Percentiles rank a stretch among this genome's conserved stretches.
Conservation (phyloP, 176 grass and related monocot genomes). For the Aegilops umbellulata region DNA sequence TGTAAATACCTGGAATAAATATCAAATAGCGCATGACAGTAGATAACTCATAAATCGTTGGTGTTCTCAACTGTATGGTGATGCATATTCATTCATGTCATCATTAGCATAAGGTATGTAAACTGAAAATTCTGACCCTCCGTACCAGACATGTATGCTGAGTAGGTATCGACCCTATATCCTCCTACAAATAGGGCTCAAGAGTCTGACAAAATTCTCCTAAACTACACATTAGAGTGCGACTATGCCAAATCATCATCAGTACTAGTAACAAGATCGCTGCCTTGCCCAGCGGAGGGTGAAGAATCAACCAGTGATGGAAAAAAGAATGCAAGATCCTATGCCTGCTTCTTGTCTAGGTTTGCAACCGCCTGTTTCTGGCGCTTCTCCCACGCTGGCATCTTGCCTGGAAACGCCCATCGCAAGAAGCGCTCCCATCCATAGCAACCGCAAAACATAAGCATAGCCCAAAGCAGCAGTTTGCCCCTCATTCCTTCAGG, state of each 20-base stretch:
- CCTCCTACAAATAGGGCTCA: conserved; percentile 32
- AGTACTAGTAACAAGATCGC: conserved; percentile 21
- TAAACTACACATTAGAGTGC: conserved; percentile 51
- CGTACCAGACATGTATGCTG: conserved; percentile 3
- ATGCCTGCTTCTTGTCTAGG: conserved; percentile 70
- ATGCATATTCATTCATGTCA: not conserved
- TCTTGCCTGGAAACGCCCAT: conserved; percentile 81
- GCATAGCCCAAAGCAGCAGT: conserved; percentile 78
- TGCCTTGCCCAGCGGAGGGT: conserved; percentile 16
- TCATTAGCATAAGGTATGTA: conserved; percentile 28
- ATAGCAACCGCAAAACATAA: conserved; percentile 92
- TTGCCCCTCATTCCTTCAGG: conserved; percentile 87
- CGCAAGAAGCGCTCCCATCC: conserved; percentile 89
- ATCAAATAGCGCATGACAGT: no score
- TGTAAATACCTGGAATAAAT: no score
- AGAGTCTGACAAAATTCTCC: conserved; percentile 43
- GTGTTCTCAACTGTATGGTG: not conserved
- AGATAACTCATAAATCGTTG: not conserved
- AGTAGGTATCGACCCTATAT: conserved; percentile 8
- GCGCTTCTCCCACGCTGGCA: conserved; percentile 80
- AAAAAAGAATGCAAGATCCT: conserved; percentile 23
- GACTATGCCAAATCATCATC: conserved; percentile 26
- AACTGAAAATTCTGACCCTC: not conserved
- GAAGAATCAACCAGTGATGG: conserved; percentile 20
- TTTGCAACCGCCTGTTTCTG: conserved; percentile 71